Percentiles rank a stretch among this genome's conserved stretches.
Conservation (phyloP, 768 basidiomycete genomes). For the Amanita fuliginea region DNA sequence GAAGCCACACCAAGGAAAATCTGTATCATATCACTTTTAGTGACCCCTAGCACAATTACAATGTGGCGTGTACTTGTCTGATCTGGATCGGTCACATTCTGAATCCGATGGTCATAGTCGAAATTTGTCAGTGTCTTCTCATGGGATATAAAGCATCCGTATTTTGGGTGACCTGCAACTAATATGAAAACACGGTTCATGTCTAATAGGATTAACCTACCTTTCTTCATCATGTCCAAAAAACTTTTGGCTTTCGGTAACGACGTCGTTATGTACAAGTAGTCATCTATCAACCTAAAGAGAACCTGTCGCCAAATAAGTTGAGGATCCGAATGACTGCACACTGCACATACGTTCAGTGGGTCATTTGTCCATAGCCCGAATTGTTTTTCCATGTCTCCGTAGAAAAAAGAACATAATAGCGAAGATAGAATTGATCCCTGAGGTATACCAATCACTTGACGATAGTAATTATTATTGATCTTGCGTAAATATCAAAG, state of each 20-base stretch:
- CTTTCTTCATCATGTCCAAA: slow-evolving; percentile 64
- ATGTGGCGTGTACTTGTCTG: slow-evolving; percentile 24
- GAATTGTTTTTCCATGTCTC: slow-evolving; percentile 66
- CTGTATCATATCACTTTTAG: slow-evolving; percentile 24
- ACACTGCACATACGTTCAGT: slow-evolving; percentile 41
- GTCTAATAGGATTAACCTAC: slow-evolving; percentile 19
- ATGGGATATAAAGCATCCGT: slow-evolving; percentile 82
- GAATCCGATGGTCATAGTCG: slow-evolving; percentile 42
- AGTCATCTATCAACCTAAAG: slow-evolving; percentile 89
- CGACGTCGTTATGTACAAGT: slow-evolving; percentile 75
- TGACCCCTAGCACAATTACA: background rate
- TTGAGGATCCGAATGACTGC: background rate
- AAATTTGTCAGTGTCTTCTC: slow-evolving; percentile 92
- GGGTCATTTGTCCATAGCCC: slow-evolving; percentile 42
- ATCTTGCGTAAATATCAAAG: slow-evolving; percentile 39
- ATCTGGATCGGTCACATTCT: slow-evolving; percentile 39
- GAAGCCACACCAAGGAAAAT: slow-evolving; percentile 92
- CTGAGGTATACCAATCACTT: slow-evolving; percentile 93
- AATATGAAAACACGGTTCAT: background rate
- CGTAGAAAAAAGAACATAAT: slow-evolving; percentile 94
- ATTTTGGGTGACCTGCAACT: slow-evolving; percentile 76
- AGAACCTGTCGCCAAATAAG: slow-evolving; percentile 40
- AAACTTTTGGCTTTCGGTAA: slow-evolving; percentile 51
- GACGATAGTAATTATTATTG: slow-evolving; percentile 69
- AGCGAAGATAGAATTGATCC: slow-evolving; percentile 92